Conservation (phyloP, 1,284 basidiomycete species). For the Rhodotorula sp. region DNA sequence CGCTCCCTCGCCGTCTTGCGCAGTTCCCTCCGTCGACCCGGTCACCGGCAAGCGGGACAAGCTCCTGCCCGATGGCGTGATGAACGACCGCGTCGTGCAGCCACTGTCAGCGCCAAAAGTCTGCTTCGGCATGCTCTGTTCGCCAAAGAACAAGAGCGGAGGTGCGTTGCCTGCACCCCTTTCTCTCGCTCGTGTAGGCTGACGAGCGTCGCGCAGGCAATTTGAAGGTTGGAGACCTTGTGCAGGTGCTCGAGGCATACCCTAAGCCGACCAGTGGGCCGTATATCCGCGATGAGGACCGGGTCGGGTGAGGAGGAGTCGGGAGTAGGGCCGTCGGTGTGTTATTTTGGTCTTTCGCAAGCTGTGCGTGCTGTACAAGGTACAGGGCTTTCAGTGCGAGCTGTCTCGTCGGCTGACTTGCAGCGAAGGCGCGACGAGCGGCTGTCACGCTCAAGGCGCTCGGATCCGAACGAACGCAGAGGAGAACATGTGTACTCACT, state of each 20-base stretch:
- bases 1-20: not conserved
- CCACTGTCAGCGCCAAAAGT: conserved; percentile 11
- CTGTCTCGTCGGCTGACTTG: no score
- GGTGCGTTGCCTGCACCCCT: not conserved
- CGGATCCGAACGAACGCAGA: no score
- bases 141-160: conserved; percentile 10
- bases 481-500: no score
- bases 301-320: not conserved
- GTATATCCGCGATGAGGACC: conserved; percentile 21
- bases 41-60: conserved; percentile 23
- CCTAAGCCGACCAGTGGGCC: conserved; percentile 4
- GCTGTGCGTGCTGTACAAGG: no score
- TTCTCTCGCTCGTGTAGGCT: not conserved
- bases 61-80: conserved; percentile 28
- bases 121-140: conserved; percentile 24
- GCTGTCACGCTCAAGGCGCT: no score
- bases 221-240: conserved; percentile 16
- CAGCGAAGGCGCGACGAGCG: no score
- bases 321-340: no score
- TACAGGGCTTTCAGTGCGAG: no score
- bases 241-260: conserved; percentile 19
- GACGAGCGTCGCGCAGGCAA: conserved; percentile 4
- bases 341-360: not conserved
- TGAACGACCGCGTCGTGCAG: conserved; percentile 21
- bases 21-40: conserved; percentile 33